Evolutionary conservation across 1,139 yeast species (phyloP).

Genomic region (Blastobotrys indianensis): DNA sequence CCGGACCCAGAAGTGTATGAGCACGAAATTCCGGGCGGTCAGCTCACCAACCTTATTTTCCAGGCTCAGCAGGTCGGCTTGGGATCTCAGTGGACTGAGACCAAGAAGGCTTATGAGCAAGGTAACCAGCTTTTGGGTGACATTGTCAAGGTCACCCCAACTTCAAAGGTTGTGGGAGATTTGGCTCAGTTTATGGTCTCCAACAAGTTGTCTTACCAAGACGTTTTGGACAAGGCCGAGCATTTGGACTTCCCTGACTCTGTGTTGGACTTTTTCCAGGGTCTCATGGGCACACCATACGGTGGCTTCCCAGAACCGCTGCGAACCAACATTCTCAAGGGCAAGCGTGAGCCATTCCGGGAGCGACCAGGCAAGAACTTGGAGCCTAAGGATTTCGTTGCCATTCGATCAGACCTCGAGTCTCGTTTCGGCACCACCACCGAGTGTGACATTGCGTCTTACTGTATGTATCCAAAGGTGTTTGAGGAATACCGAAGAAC

Average conservation of each 20-base stretch:
- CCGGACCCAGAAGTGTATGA: constrained; percentile 98
- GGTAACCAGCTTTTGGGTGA: constrained; percentile 92
- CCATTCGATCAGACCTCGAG: constrained; percentile 64
- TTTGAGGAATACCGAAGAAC: constrained; percentile 78
- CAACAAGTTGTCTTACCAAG: constrained; percentile 79
- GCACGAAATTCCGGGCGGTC: constrained; percentile 99
- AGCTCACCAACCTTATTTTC: constrained; percentile 92
- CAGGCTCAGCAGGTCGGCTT: constrained; percentile 98
- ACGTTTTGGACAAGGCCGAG: constrained; percentile 77
- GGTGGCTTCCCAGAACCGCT: constrained; percentile 99
- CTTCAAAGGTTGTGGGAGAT: constrained; percentile 98
- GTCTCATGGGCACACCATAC: constrained; percentile 97
- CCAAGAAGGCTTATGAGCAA: constrained; percentile 85
- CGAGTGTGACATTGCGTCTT: constrained; percentile 89
- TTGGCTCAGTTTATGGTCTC: constrained; percentile 98
- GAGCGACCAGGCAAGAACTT: constrained; percentile 87
- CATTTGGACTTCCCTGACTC: constrained; percentile 98
- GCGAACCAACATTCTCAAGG: constrained; percentile 79
- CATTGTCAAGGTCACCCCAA: constrained; percentile 96
- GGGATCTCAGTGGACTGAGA: constrained; percentile 93
- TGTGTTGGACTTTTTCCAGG: constrained; percentile 96
- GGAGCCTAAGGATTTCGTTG: constrained; percentile 71
- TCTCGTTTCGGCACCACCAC: constrained; percentile 45
- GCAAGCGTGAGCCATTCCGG: constrained; percentile 84
- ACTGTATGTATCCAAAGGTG: constrained; percentile 97